phyloP scores from a whole-genome alignment of 208 protist genomes.

The Trichomonas tenax region DNA sequence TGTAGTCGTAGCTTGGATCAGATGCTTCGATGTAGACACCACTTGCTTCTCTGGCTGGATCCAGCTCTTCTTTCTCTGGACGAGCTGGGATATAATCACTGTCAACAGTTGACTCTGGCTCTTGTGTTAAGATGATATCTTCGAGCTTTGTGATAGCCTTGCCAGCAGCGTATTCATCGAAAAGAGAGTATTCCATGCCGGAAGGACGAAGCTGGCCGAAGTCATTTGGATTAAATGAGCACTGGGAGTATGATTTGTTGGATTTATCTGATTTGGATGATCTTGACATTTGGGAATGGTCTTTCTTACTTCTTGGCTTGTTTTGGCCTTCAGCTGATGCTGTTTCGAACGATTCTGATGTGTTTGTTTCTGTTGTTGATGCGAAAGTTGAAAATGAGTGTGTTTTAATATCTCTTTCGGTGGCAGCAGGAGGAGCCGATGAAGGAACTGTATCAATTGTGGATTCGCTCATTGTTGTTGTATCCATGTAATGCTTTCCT shows the following conservation, averaged over 20 bases:
- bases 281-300: too few relatives aligned
- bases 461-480: not conserved
- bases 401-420: not conserved
- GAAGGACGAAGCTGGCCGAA: not conserved
- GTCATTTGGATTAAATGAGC: not conserved
- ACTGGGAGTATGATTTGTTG: not conserved
- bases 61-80: not conserved
- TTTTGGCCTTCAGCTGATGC: not conserved
- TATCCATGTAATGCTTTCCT: not conserved
- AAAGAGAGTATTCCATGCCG: not conserved
- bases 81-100: not conserved
- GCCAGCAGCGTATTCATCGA: not conserved
- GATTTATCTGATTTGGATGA: too few relatives aligned
- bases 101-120: not conserved
- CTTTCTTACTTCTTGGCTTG: not conserved
- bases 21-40: not conserved
- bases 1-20: not conserved
- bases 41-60: not conserved
- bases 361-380: not conserved
- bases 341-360: not conserved
- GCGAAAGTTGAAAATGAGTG: not conserved
- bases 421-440: too few relatives aligned
- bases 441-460: not conserved
- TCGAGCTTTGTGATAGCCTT: not conserved
- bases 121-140: not conserved